A percentile compares a stretch with the other conserved stretches of the same genome.
phyloP scores from a whole-genome alignment of 495 filamentous ascomycete species.

The Aspergillus ellipticus region DNA sequence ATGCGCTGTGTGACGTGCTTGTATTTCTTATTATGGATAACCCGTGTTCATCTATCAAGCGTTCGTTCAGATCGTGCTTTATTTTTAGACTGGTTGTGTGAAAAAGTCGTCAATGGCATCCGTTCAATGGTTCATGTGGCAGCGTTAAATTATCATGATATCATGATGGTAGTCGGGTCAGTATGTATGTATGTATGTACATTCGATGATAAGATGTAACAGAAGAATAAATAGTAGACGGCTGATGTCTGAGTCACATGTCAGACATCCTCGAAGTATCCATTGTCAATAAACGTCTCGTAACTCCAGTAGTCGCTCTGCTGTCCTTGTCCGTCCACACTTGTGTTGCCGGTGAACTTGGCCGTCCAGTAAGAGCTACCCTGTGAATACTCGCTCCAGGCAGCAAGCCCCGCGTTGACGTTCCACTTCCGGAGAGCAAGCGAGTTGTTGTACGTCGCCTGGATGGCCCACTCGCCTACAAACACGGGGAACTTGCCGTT shows the following conservation, averaged over 20 bases:
- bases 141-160: too few relatives aligned
- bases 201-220: not conserved
- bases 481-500: slow-evolving; percentile 31
- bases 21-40: too few relatives aligned
- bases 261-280: not conserved
- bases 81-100: not conserved
- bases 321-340: slow-evolving; percentile 19
- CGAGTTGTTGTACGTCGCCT: slow-evolving; percentile 19
- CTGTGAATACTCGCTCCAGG: slow-evolving; percentile 17
- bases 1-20: too few relatives aligned
- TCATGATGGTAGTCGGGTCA: not conserved
- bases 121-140: not conserved
- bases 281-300: slow-evolving; percentile 18
- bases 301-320: slow-evolving; percentile 29
- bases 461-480: slow-evolving; percentile 30
- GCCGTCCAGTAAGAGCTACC: slow-evolving; percentile 28
- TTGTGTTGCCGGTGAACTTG: slow-evolving; percentile 23
- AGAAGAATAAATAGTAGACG: too few relatives aligned
- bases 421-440: slow-evolving; percentile 23
- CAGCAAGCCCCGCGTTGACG: slow-evolving; percentile 20
- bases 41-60: too few relatives aligned
- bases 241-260: not conserved
- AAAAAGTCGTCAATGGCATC: not conserved
- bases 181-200: too few relatives aligned
- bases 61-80: not conserved